phyloP scores from a whole-genome alignment of 2,329 filamentous ascomycete species.

The Monilinia vaccinii-corymbosi region DNA sequence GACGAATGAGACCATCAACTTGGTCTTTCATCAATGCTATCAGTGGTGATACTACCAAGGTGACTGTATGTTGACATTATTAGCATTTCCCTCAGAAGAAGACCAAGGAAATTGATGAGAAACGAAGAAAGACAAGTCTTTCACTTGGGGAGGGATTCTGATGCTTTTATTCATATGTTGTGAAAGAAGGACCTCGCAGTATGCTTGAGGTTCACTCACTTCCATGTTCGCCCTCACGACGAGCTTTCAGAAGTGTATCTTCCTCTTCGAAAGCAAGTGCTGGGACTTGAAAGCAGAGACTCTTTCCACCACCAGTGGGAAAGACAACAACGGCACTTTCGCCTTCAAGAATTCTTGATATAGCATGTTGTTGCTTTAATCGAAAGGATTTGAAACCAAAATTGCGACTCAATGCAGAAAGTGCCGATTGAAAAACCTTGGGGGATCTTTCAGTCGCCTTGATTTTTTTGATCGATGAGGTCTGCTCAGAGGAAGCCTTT shows the following conservation, averaged over 20 bases:
- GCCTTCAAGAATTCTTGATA: slow-evolving; percentile 35
- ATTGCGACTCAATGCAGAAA: slow-evolving; percentile 30
- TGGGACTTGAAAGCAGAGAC: slow-evolving; percentile 36
- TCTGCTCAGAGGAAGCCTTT: slow-evolving; percentile 3
- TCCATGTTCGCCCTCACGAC: slow-evolving; percentile 28
- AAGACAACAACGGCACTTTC: slow-evolving; percentile 36
- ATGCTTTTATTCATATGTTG: background rate
- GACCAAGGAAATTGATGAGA: background rate
- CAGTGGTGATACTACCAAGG: slow-evolving; percentile 46
- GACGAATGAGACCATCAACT: slow-evolving; percentile 42
- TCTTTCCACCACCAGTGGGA: slow-evolving; percentile 36
- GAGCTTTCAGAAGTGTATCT: slow-evolving; percentile 27
- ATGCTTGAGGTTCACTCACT: slow-evolving; percentile 14
- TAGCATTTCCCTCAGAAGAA: background rate
- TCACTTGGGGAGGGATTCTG: no score
- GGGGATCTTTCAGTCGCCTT: background rate
- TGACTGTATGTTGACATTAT: slow-evolving; percentile 28
- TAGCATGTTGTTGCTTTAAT: slow-evolving; percentile 38
- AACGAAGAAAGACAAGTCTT: background rate
- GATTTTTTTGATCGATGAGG: slow-evolving; percentile 5
- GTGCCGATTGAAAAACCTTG: slow-evolving; percentile 18
- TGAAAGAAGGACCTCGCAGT: background rate
- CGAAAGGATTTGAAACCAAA: slow-evolving; percentile 36
- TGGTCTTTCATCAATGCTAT: slow-evolving; percentile 55
- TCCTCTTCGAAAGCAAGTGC: slow-evolving; percentile 35